Evolutionary conservation across 2,329 filamentous ascomycete genomes (phyloP).

Genomic region (Apiospora phragmitis): DNA sequence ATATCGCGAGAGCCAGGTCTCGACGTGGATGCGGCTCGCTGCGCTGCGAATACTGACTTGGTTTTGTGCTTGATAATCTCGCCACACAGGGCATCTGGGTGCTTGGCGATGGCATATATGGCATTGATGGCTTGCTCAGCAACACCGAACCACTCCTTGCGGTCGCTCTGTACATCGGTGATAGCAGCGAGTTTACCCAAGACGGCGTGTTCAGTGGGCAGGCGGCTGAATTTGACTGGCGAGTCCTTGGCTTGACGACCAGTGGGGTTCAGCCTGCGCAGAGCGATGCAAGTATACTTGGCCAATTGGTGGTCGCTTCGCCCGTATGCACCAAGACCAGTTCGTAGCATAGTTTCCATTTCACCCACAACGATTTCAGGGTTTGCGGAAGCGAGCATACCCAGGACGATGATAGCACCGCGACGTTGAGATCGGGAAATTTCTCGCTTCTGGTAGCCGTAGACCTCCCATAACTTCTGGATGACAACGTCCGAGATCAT

Average conservation of each 20-base stretch:
- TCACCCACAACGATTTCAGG: slow-evolving; percentile 93
- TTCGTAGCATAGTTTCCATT: slow-evolving; percentile 90
- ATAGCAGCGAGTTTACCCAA: slow-evolving; percentile 79
- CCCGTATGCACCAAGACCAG: slow-evolving; percentile 81
- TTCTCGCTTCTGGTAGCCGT: slow-evolving; percentile 88
- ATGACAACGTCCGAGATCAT: slow-evolving; percentile 84
- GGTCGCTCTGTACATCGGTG: slow-evolving; percentile 81
- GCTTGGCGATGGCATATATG: slow-evolving; percentile 91
- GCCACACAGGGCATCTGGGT: slow-evolving; percentile 90
- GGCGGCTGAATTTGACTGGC: slow-evolving; percentile 67
- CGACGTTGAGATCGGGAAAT: slow-evolving; percentile 89
- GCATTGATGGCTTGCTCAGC: slow-evolving; percentile 95
- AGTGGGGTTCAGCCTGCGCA: slow-evolving; percentile 84
- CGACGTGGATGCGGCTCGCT: slow-evolving; percentile 28
- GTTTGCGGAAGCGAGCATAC: slow-evolving; percentile 92
- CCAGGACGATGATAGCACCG: slow-evolving; percentile 92
- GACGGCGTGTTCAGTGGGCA: slow-evolving; percentile 91
- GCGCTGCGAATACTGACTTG: slow-evolving; percentile 68
- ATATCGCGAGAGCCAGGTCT: slow-evolving; percentile 50
- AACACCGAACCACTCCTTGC: slow-evolving; percentile 94
- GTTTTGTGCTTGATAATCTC: slow-evolving; percentile 88
- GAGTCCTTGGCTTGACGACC: slow-evolving; percentile 79
- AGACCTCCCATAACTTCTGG: slow-evolving; percentile 95
- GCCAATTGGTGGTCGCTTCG: slow-evolving; percentile 83
- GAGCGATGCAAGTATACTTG: slow-evolving; percentile 92